Conservation (phyloP, 2,329 filamentous ascomycete genomes). For the Sodiomyces alkalinus region DNA sequence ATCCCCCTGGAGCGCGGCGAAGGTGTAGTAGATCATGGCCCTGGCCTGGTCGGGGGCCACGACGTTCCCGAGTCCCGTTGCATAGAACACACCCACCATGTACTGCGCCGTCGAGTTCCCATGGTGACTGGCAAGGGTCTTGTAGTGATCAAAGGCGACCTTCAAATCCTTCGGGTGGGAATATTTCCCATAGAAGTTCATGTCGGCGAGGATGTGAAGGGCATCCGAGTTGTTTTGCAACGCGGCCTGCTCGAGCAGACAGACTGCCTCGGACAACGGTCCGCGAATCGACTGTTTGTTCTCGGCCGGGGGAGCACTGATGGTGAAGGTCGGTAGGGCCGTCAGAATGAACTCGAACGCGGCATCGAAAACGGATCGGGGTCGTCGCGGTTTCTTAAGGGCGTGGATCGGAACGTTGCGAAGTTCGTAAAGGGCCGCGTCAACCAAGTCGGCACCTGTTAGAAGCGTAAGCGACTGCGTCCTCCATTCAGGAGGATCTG, state of each 20-base stretch:
- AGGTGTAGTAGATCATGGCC: conserved; percentile 85
- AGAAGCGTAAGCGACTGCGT: conserved; percentile 1
- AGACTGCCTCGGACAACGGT: conserved; percentile 33
- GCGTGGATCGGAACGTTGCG: conserved; percentile 30
- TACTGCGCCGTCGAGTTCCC: conserved; percentile 90
- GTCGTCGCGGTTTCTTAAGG: conserved; percentile 27
- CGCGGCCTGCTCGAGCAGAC: conserved; percentile 36
- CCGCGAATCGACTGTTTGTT: conserved; percentile 21
- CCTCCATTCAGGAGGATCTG: conserved; percentile 2
- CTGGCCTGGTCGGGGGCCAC: conserved; percentile 80
- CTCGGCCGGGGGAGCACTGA: conserved; percentile 27
- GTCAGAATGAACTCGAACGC: conserved; percentile 29
- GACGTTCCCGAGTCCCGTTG: conserved; percentile 72
- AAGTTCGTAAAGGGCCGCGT: conserved; percentile 34
- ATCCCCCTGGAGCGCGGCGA: conserved; percentile 74
- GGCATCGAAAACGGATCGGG: conserved; percentile 26
- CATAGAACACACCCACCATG: conserved; percentile 93
- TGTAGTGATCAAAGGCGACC: conserved; percentile 67
- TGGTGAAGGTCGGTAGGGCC: conserved; percentile 33
- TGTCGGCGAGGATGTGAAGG: conserved; percentile 75
- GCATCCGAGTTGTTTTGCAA: conserved; percentile 59
- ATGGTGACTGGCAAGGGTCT: conserved; percentile 55
- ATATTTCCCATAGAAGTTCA: conserved; percentile 96
- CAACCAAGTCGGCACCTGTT: conserved; percentile 36
- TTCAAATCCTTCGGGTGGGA: conserved; percentile 71